These are phyloP conservation scores for Candida argentea DNA, from an alignment of 805 yeast species.

Conservation along the genomic window DNA sequence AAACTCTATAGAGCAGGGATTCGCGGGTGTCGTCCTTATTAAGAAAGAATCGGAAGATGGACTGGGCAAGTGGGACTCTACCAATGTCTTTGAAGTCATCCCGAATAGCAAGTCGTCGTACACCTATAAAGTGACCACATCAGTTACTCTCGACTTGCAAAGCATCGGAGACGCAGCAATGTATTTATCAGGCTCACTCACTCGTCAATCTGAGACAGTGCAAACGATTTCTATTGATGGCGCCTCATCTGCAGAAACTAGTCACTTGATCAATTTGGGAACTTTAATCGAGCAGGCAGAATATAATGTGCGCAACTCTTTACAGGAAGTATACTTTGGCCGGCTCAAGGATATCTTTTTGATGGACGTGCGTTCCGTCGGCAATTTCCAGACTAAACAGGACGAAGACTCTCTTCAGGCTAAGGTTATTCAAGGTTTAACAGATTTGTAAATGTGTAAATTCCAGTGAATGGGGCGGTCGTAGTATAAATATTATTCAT, in stretches of 20 bases:
- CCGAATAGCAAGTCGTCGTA: conserved; percentile 29
- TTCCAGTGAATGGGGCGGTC: neutral
- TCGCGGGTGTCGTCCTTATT: conserved; percentile 86
- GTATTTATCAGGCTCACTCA: conserved; percentile 69
- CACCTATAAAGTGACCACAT: conserved; percentile 69
- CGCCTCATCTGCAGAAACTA: conserved; percentile 33
- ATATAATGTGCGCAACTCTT: conserved; percentile 71
- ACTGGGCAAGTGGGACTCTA: conserved; percentile 77
- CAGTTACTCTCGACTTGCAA: conserved; percentile 69
- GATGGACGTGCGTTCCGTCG: conserved; percentile 32
- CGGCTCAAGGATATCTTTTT: conserved; percentile 79
- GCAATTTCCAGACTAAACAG: conserved; percentile 21
- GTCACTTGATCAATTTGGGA: conserved; percentile 85
- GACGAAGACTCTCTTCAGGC: conserved; percentile 23
- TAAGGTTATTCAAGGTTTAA: conserved; percentile 30
- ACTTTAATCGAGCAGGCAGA: conserved; percentile 80
- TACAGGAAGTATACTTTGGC: conserved; percentile 92
- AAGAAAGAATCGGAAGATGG: conserved; percentile 53
- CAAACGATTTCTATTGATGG: conserved; percentile 28
- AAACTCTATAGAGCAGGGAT: conserved; percentile 37
- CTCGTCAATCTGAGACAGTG: conserved; percentile 67
- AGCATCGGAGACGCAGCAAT: conserved; percentile 12
- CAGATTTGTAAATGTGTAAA: conserved; percentile 16
- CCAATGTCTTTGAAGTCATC: conserved; percentile 79
- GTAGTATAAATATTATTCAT: no score